phyloP scores from a whole-genome alignment of 805 yeast genomes.

The Ogataea trehalophila region DNA sequence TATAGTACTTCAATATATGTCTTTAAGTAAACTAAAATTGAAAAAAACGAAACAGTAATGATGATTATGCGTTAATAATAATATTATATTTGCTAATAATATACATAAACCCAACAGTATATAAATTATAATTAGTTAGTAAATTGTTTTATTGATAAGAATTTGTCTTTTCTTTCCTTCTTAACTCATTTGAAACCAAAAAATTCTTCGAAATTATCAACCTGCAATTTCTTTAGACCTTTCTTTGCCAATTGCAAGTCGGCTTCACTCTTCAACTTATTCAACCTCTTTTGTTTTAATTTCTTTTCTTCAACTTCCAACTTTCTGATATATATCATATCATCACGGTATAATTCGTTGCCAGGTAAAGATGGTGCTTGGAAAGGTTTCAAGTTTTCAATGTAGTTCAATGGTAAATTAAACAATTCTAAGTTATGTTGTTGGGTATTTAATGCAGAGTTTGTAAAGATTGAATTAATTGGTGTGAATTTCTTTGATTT shows the following conservation, averaged over 20 bases:
- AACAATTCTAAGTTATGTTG: conserved; percentile 31
- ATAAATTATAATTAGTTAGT: no score
- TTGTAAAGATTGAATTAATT: conserved; percentile 27
- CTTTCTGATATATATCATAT: conserved; percentile 27
- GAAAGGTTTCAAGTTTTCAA: conserved; percentile 18
- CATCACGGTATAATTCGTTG: conserved; percentile 29
- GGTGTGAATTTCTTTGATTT: conserved; percentile 23
- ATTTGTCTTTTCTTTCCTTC: no score
- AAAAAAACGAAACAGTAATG: no score
- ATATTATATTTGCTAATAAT: no score
- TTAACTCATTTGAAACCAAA: conserved; percentile 27
- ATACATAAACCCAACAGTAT: no score
- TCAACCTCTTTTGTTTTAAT: conserved; percentile 11
- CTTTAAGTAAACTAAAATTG: no score
- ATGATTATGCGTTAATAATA: no score
- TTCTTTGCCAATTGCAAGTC: conserved; percentile 22
- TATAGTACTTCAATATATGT: no score
- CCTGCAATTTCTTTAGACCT: conserved; percentile 20
- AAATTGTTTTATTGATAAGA: no score
- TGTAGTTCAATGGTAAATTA: conserved; percentile 27
- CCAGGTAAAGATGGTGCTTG: conserved; percentile 24
- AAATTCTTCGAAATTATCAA: conserved; percentile 28
- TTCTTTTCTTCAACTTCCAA: conserved; percentile 27
- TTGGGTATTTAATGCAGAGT: conserved; percentile 30
- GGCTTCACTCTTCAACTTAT: conserved; percentile 10